phyloP scores from a whole-genome alignment of 2,329 filamentous ascomycete genomes.

The Aspergillus vadensis region DNA sequence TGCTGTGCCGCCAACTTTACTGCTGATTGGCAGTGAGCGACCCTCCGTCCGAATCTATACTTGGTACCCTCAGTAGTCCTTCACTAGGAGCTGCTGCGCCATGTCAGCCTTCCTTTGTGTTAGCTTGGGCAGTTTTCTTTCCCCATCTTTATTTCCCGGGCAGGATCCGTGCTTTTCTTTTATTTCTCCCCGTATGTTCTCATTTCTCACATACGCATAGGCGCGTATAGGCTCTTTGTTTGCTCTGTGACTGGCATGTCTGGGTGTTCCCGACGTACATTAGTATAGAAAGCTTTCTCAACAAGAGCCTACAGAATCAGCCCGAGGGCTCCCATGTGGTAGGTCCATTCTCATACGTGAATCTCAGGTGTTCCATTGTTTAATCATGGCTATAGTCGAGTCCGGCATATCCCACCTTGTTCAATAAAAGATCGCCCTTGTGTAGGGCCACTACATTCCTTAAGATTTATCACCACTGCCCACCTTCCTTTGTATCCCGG shows the following conservation, averaged over 20 bases:
- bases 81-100: conserved; percentile 23
- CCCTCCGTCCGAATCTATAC: background rate
- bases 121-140: background rate
- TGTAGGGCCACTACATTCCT: background rate
- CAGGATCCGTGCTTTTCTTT: background rate
- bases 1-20: background rate
- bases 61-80: conserved; percentile 2
- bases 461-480: background rate
- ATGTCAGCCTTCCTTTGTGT: conserved; percentile 22
- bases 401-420: background rate
- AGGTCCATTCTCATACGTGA: background rate
- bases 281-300: no score
- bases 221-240: background rate
- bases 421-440: background rate
- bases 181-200: background rate
- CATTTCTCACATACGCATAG: background rate
- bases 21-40: background rate
- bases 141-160: conserved; percentile 8
- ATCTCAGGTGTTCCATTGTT: background rate
- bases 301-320: background rate
- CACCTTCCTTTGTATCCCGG: background rate
- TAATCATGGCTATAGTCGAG: background rate
- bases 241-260: background rate
- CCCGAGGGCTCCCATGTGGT: background rate
- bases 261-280: no score